These are phyloP conservation scores for Colletotrichum sp. DNA, from an alignment of 2,329 filamentous ascomycete species.

Conservation along the genomic window DNA sequence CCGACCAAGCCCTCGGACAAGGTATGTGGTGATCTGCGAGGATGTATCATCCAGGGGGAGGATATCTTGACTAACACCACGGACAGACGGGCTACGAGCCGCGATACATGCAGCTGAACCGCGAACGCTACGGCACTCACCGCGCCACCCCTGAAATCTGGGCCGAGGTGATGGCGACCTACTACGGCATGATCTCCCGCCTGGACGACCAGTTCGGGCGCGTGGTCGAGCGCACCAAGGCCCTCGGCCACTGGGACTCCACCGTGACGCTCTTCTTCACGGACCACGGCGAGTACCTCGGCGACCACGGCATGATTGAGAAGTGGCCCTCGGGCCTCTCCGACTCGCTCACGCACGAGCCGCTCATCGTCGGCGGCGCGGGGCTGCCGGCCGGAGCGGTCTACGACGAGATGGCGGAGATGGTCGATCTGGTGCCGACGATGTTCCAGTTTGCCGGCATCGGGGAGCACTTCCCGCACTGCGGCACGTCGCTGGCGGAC, in stretches of 20 bases:
- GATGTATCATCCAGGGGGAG: background rate
- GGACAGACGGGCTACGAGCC: slow-evolving; percentile 46
- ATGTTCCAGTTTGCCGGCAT: slow-evolving; percentile 43
- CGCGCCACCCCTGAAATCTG: slow-evolving; percentile 46
- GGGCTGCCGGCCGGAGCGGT: slow-evolving; percentile 40
- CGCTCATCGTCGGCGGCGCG: slow-evolving; percentile 46
- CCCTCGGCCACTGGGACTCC: slow-evolving; percentile 37
- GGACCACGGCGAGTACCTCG: slow-evolving; percentile 51
- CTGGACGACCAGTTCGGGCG: slow-evolving; percentile 51
- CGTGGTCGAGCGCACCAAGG: slow-evolving; percentile 38
- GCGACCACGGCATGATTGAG: slow-evolving; percentile 52
- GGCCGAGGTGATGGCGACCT: slow-evolving; percentile 48
- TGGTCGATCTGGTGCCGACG: slow-evolving; percentile 51
- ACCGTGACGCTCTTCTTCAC: slow-evolving; percentile 51
- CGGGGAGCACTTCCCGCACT: slow-evolving; percentile 42
- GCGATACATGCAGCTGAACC: slow-evolving; percentile 43
- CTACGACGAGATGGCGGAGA: slow-evolving; percentile 42
- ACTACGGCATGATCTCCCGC: slow-evolving; percentile 52
- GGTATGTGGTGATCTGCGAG: background rate
- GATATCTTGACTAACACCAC: background rate
- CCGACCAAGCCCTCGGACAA: slow-evolving; percentile 4
- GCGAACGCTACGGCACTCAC: slow-evolving; percentile 41
- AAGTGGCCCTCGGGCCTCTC: slow-evolving; percentile 52
- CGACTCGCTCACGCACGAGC: slow-evolving; percentile 46
- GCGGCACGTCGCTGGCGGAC: slow-evolving; percentile 18